Evolutionary conservation across 169 alveolate species (phyloP), one percentile per base, ranked within the genome.

Genomic region (Babesia microti): DNA sequence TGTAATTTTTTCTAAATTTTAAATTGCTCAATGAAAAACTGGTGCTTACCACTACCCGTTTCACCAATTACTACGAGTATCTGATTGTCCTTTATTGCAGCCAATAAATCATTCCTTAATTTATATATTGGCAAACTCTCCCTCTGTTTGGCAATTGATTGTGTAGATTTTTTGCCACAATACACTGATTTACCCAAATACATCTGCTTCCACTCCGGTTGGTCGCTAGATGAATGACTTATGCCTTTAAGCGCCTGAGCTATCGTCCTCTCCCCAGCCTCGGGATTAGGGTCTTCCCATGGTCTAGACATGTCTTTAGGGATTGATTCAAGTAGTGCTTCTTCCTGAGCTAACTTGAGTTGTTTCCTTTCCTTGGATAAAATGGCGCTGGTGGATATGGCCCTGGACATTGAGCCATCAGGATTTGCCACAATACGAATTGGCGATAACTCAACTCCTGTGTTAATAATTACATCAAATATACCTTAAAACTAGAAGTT

Each of bases 21-120:
- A 6, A 18, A 33, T 6, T 5, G 11, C 26, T 6, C 58, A 46
- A 5, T n/a, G 48, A 9, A n/a, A 34, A 7, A 43, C 11, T n/a
- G 3, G 21, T 27, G 6, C 49, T 2, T 12, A 0, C 99, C 99
- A 41, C 97, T 84, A 9, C 99, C 99, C 2, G 99, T 96, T 68
- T 96, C 99, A 30, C 99, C 99, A 30, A 96, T 93, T 12, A 96
- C 98, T 1, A 96, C 89, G 7, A 94, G 81, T 18, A 90, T 87
- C 59, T 91, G 74, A 49, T 93, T 89, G 17, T 78, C 86, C 3
- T 66, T 59, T 4, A 93, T 85, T 14, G 96, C 96, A 49, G 83
- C 84, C 48, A 93, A 67, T 34, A 96, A 76, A 44, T 87, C 91
- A 2, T 83, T 81, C 42, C 93, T 88, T 32, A 91, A 71, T 41